Base-by-base conservation (phyloP, 106 monocot genomes). In the Dioscorea alata region DNA sequence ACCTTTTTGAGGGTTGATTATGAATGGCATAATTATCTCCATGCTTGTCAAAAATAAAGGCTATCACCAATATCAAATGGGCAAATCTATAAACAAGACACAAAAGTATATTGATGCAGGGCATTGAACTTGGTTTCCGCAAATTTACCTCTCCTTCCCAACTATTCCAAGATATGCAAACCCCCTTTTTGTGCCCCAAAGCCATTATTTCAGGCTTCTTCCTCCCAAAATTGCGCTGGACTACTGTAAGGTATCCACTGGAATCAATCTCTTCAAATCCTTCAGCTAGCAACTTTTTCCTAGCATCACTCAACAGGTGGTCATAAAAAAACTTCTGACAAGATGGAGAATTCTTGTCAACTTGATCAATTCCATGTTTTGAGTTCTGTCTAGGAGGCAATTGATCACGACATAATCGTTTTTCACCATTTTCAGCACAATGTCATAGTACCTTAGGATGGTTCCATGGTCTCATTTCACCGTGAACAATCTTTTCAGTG, bases 81-180 rank as follows among this genome's bases (percentile, higher is more conserved):
- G 48, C 25, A 69, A 32, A 50, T 72, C 50, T 49, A 66, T 53
- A 66, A 63, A 68, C 72, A 63, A 60, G 23, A 64, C 58, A 75
- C 73, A n/a, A 79, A 54, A 18, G 34, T 75, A 70, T 73, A 76
- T 3, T 53, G 42, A 65, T 73, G 73, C 77, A 81, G 74, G 35
- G 8, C 31, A 48, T 58, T 61, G 74, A 56, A 50, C 66, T 65
- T 75, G 66, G 65, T 61, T 72, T 73, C 73, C 79, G 63, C 58
- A 78, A 68, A 78, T 68, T 81, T 84, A 81, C 84, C 84, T 84
- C 78, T 70, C 68, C 70, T 75, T 84, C 73, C 76, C 67, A 73
- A 81, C 65, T 66, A 70, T 73, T 78, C 69, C 63, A 75, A 73
- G 66, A 73, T 21, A 66, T 59, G 66, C 64, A 75, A 73, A 67